phyloP scores from a whole-genome alignment of 176 grass and related monocot genomes.

The Poa pratensis region DNA sequence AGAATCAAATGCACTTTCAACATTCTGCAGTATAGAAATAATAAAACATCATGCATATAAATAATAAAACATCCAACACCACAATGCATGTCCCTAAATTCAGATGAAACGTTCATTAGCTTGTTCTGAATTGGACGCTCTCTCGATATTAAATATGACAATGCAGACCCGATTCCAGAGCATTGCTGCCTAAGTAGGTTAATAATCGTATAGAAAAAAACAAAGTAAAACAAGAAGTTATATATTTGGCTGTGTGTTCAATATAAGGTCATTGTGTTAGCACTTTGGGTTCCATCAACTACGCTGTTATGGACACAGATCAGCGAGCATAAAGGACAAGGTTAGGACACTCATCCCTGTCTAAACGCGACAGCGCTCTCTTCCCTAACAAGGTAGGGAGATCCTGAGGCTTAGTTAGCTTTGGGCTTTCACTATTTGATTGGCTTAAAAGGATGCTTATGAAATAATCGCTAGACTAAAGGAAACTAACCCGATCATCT shows the following conservation, averaged over 20 bases:
- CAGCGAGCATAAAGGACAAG: background rate
- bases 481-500: background rate
- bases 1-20: constrained; percentile 4
- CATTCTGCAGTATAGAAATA: background rate
- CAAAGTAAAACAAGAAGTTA: background rate
- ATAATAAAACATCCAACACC: constrained; percentile 17
- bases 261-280: background rate
- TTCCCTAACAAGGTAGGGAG: background rate
- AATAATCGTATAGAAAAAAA: background rate
- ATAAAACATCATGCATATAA: background rate
- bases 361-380: background rate
- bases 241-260: background rate
- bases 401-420: background rate
- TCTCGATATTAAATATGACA: background rate
- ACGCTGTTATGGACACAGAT: background rate
- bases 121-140: background rate
- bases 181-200: background rate
- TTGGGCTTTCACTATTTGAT: background rate
- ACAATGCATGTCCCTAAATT: constrained; percentile 8
- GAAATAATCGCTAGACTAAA: background rate
- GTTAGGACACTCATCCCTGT: background rate
- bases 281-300: background rate
- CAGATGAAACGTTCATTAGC: background rate
- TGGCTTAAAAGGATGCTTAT: background rate
- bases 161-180: background rate